These are phyloP conservation scores for Phytophthora pisi DNA, from an alignment of 352 stramenopile genomes.

Conservation along the genomic window DNA sequence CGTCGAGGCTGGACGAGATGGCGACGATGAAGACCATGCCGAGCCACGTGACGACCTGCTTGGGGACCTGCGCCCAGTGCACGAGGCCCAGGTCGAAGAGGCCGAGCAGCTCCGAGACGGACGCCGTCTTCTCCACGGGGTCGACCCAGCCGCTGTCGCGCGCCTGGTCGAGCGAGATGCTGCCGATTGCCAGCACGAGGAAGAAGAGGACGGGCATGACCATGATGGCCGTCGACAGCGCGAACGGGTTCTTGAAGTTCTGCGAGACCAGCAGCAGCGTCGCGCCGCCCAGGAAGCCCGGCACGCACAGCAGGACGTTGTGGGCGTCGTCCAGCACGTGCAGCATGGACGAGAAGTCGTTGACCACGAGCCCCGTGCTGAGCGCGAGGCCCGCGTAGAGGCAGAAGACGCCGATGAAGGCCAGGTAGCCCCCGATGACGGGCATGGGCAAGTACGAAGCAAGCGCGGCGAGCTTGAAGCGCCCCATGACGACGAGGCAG, in stretches of 20 bases:
- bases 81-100: constrained; percentile 92
- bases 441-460: constrained; percentile 97
- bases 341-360: constrained; percentile 76
- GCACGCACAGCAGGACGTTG: constrained; percentile 77
- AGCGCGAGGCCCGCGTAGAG: constrained; percentile 89
- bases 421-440: constrained; percentile 97
- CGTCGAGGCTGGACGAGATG: constrained; percentile 95
- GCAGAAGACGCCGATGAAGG: constrained; percentile 97
- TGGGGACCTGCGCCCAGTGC: constrained; percentile 87
- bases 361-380: constrained; percentile 87
- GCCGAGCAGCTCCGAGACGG: constrained; percentile 66
- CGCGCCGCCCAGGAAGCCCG: constrained; percentile 80
- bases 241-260: constrained; percentile 68
- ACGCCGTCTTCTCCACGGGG: constrained; percentile 52
- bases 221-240: constrained; percentile 78
- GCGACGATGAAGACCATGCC: constrained; percentile 97
- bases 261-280: constrained; percentile 79
- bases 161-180: constrained; percentile 85
- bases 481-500: constrained; percentile 93
- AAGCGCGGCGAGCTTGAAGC: constrained; percentile 91
- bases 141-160: constrained; percentile 90
- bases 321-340: constrained; percentile 54
- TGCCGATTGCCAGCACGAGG: constrained; percentile 70
- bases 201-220: constrained; percentile 92
- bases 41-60: constrained; percentile 90